Conservation (phyloP, 139 green algal genomes). For the Micromonas pusilla region DNA sequence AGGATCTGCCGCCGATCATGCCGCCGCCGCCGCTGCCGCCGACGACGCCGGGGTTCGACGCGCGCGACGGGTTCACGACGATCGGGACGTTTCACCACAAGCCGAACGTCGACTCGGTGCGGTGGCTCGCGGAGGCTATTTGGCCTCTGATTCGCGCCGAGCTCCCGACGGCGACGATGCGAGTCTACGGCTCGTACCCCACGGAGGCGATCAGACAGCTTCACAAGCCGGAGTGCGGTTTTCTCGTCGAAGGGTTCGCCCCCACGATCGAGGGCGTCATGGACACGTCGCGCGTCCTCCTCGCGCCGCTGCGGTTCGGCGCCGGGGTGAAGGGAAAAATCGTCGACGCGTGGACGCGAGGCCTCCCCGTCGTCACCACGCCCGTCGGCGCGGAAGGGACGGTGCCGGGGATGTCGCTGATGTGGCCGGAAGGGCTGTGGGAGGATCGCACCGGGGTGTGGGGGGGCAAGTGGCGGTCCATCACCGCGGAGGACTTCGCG, state of each 20-base stretch:
- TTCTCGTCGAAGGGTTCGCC: slow-evolving; percentile 25
- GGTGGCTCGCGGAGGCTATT: slow-evolving; percentile 42
- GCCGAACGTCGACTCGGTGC: slow-evolving; percentile 53
- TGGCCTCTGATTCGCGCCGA: slow-evolving; percentile 44
- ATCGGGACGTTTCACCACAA: slow-evolving; percentile 57
- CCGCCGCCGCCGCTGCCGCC: no score
- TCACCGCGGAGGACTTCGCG: neutral
- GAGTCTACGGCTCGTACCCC: slow-evolving; percentile 53
- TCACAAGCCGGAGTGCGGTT: slow-evolving; percentile 33
- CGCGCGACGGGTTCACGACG: slow-evolving; percentile 40
- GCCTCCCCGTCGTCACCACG: slow-evolving; percentile 52
- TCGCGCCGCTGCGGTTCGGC: slow-evolving; percentile 57
- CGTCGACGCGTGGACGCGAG: slow-evolving; percentile 52
- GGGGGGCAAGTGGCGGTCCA: neutral
- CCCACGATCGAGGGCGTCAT: slow-evolving; percentile 44
- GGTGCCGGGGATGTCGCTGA: neutral
- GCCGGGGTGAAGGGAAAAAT: slow-evolving; percentile 67
- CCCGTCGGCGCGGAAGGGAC: slow-evolving; percentile 50
- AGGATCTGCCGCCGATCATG: no score
- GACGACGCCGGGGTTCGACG: neutral
- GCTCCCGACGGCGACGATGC: slow-evolving; percentile 43
- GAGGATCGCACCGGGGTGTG: slow-evolving; percentile 37
- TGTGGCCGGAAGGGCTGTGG: neutral
- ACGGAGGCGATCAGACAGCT: slow-evolving; percentile 28
- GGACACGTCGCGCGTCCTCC: slow-evolving; percentile 38